Evolutionary conservation across 2,329 filamentous ascomycete species (phyloP).

Genomic region (Fusarium lyarnte): DNA sequence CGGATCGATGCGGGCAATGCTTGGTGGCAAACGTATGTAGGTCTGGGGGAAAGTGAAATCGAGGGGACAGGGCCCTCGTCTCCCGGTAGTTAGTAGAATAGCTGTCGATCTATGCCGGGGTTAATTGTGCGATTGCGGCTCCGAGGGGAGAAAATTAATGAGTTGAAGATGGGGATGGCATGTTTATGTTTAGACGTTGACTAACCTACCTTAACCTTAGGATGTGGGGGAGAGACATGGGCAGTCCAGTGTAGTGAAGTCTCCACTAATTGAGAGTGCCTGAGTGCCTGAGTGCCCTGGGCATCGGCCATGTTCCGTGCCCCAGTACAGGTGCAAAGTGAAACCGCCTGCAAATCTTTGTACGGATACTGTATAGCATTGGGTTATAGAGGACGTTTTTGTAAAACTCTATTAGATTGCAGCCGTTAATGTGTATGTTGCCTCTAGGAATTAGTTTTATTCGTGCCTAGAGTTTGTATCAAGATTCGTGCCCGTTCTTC

Average conservation of each 20-base stretch:
- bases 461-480: background rate
- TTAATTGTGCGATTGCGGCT: conserved; percentile 29
- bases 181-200: conserved; percentile 22
- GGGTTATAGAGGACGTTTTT: background rate
- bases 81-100: conserved; percentile 15
- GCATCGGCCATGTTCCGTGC: conserved; percentile 22
- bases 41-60: conserved; percentile 8
- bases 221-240: conserved; percentile 13
- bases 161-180: conserved; percentile 26
- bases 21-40: conserved; percentile 25
- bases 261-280: background rate
- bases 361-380: background rate
- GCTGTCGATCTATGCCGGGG: background rate
- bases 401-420: background rate
- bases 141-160: conserved; percentile 20
- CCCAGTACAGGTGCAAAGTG: background rate
- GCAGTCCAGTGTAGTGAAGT: background rate
- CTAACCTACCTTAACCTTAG: background rate
- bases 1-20: conserved; percentile 29
- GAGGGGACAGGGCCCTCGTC: conserved; percentile 18
- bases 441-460: too few relatives aligned
- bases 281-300: background rate
- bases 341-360: background rate
- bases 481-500: background rate
- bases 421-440: background rate